Evolutionary conservation across 148 eudicot genomes (phyloP), one percentile per base, ranked within the genome.

Genomic region (Chenopodium formosanum): DNA sequence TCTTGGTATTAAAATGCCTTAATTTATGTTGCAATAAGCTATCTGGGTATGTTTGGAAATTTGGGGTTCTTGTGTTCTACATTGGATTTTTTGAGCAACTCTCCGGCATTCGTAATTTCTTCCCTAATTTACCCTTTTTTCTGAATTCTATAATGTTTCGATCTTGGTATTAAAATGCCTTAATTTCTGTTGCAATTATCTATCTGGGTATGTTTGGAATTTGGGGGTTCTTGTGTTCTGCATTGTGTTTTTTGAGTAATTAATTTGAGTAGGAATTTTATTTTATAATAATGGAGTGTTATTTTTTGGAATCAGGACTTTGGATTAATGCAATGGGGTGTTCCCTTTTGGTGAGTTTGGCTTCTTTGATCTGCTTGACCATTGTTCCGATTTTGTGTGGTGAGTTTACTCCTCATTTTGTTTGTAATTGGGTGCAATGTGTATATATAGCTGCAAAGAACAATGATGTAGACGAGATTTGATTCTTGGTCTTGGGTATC

Each of bases 311-410:
- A 66, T 20, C 87, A 95, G 99, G 94, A 52, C 91, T 95, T 80
- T 95, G 97, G 98, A 77, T 92, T 71, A 47, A 84, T 85, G 97
- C 99, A 23, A 88, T 94, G 93, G 99, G 94, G 20, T 95, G 98
- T 87, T 95, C 98, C 58, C 89, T 95, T 44, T 83, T 95, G 91
- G 98, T 95, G 82, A 95, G 99, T 97, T 85, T 94, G 95, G 99
- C 99, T 92, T 95, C 99, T 37, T 93, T 95, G 79, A 88, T 95
- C 80, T 95, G 98, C 88, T 83, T 94, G 79, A 91, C 89, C 60
- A 73, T 94, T 77, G 90, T 94, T 87, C 99, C 99, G 71, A 74
- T 90, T 72, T 79, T 95, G 80, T 92, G 93, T 86, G 85, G 99
- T 95, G 88, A 95, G 97, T 95, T 60, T 16, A 31, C 5, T 53